A percentile compares a stretch with the other conserved stretches of the same genome.
These are phyloP conservation scores for Cercophora scortea DNA, from an alignment of 495 filamentous ascomycete species.

Conservation along the genomic window DNA sequence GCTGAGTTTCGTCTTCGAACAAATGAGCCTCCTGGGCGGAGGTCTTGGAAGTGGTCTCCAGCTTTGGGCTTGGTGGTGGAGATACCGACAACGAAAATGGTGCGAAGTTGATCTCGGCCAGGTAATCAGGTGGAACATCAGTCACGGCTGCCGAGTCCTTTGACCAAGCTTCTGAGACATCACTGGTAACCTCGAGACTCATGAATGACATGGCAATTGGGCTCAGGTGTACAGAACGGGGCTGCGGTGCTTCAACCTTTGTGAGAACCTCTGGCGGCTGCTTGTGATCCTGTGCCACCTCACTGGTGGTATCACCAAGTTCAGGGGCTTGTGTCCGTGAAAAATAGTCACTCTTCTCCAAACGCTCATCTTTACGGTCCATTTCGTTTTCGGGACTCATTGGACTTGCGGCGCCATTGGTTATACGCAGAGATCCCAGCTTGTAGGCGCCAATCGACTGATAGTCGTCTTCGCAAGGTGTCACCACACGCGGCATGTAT, in stretches of 20 bases:
- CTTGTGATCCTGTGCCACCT: neutral
- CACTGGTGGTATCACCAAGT: neutral
- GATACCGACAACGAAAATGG: conserved; percentile 22
- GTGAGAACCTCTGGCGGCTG: neutral
- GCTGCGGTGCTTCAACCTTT: conserved; percentile 5
- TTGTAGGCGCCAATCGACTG: conserved; percentile 52
- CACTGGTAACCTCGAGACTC: neutral
- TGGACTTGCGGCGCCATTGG: conserved; percentile 47
- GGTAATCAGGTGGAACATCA: conserved; percentile 12
- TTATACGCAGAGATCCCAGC: conserved; percentile 49
- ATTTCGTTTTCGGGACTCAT: conserved; percentile 27
- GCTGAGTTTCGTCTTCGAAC: conserved; percentile 32
- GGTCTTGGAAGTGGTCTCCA: conserved; percentile 39
- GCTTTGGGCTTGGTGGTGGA: conserved; percentile 15
- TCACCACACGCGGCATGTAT: conserved; percentile 29
- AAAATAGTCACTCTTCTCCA: conserved; percentile 13
- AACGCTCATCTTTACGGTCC: conserved; percentile 6
- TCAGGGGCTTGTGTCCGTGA: neutral
- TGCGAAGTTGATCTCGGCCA: conserved; percentile 19
- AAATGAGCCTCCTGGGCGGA: conserved; percentile 40
- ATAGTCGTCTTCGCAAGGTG: conserved; percentile 41
- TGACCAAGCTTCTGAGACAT: neutral
- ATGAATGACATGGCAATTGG: conserved; percentile 12
- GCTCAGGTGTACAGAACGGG: conserved; percentile 7
- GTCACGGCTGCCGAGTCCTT: conserved; percentile 1